Evolutionary conservation across 208 protist species (phyloP).

Genomic region (Crithidia acanthocephali): DNA sequence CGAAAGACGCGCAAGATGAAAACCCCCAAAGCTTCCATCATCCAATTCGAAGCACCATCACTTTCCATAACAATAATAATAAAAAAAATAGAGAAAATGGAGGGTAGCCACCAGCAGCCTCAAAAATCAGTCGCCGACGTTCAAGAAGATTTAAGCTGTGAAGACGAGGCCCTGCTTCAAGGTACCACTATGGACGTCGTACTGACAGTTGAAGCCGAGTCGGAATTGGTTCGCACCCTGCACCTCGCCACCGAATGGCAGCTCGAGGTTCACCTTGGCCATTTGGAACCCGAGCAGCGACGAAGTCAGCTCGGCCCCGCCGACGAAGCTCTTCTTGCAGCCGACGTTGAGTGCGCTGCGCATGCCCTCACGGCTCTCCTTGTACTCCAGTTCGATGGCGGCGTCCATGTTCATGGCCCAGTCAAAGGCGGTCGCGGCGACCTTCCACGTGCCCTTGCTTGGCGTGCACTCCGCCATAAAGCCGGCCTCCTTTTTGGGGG

Average conservation of each 20-base stretch:
- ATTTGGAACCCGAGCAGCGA: conserved; percentile 64
- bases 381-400: conserved; percentile 82
- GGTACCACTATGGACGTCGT: conserved; percentile 75
- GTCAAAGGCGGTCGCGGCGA: conserved; percentile 61
- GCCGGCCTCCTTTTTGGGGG: conserved; percentile 58
- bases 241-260: conserved; percentile 86
- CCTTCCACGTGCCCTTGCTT: conserved; percentile 82
- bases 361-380: conserved; percentile 67
- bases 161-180: conserved; percentile 85
- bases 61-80: no score
- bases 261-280: conserved; percentile 66
- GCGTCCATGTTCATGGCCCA: conserved; percentile 76
- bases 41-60: no score
- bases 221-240: conserved; percentile 74
- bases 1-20: no score
- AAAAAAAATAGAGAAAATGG: not conserved
- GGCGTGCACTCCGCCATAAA: conserved; percentile 73
- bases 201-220: conserved; percentile 72
- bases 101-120: not conserved
- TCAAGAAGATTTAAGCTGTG: conserved; percentile 47
- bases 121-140: not conserved
- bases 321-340: conserved; percentile 68
- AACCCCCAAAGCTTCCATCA: no score
- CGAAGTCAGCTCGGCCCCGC: conserved; percentile 61
- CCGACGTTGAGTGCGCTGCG: conserved; percentile 72